phyloP scores from a whole-genome alignment of 345 rosid genomes.

The Citrus sp. region DNA sequence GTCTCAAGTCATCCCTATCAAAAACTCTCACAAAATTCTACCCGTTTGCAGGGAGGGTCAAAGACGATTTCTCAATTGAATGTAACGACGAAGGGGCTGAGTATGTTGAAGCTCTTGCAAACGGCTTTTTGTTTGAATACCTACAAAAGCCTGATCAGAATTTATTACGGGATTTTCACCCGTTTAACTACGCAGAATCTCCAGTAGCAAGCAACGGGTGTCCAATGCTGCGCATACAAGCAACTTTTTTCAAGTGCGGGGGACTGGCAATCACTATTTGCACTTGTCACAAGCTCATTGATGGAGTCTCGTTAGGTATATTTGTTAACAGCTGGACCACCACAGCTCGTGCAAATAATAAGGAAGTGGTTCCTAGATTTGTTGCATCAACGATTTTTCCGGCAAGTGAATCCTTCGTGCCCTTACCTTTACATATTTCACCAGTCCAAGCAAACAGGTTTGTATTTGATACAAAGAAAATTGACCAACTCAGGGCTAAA shows the following conservation, averaged over 20 bases:
- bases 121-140: conserved; percentile 2
- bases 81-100: neutral
- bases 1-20: conserved; percentile 19
- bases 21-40: conserved; percentile 13
- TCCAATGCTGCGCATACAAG: neutral
- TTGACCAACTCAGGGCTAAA: conserved; percentile 22
- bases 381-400: neutral
- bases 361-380: neutral
- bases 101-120: conserved; percentile 21
- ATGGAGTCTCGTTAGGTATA: neutral
- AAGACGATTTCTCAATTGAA: neutral
- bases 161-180: conserved; percentile 14
- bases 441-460: conserved; percentile 8
- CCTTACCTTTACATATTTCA: neutral
- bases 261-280: neutral
- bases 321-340: neutral
- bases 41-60: conserved; percentile 17
- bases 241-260: neutral
- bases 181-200: conserved; percentile 4
- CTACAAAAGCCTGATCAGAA: conserved; percentile 11
- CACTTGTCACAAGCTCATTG: neutral
- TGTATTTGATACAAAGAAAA: conserved; percentile 17
- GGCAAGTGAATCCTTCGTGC: neutral
- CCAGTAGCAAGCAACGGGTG: neutral
- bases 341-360: neutral